Conservation (phyloP, 805 yeast species). For the Wickerhamomyces ciferrii region DNA sequence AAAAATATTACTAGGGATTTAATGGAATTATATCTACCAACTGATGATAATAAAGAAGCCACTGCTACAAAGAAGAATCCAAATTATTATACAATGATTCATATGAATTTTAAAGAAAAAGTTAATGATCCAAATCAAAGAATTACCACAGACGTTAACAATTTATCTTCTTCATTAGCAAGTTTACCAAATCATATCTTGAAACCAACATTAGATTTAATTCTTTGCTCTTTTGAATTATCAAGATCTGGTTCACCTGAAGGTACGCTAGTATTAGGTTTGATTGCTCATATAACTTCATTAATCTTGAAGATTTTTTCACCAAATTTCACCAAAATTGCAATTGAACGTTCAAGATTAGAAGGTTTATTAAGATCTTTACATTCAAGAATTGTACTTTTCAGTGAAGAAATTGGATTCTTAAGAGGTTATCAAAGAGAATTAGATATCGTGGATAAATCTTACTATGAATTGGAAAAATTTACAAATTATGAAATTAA, state of each 20-base stretch:
- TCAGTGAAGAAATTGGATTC: conserved; percentile 84
- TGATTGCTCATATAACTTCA: conserved; percentile 78
- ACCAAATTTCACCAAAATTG: conserved; percentile 84
- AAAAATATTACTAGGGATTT: conserved; percentile 58
- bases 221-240: conserved; percentile 76
- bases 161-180: conserved; percentile 67
- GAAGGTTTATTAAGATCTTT: conserved; percentile 82
- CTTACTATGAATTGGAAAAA: conserved; percentile 75
- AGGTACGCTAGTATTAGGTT: conserved; percentile 72
- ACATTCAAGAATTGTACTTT: conserved; percentile 75
- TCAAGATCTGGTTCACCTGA: conserved; percentile 48
- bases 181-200: conserved; percentile 76
- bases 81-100: conserved; percentile 68
- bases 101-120: conserved; percentile 38
- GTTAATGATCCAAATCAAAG: conserved; percentile 79
- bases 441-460: conserved; percentile 66
- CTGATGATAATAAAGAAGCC: conserved; percentile 25
- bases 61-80: conserved; percentile 38
- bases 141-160: conserved; percentile 72
- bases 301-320: conserved; percentile 67
- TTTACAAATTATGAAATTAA: conserved; percentile 73
- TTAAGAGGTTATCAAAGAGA: conserved; percentile 80
- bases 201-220: conserved; percentile 76
- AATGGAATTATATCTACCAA: conserved; percentile 68
- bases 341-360: conserved; percentile 67